phyloP scores from a whole-genome alignment of 2,329 filamentous ascomycete species.

The Phaeosphaeriaceae sp. region DNA sequence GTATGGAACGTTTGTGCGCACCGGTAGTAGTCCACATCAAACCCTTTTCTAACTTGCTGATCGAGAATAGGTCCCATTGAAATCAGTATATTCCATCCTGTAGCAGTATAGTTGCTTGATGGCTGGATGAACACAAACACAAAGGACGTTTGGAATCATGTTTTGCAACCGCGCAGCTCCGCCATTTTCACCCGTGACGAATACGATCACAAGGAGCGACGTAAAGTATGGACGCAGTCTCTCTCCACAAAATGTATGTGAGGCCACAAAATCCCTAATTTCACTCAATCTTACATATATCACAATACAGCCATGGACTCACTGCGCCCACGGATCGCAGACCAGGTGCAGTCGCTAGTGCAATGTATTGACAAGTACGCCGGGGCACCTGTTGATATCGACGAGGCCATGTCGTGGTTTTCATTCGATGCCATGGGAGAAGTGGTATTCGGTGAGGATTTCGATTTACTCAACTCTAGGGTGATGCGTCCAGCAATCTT shows the following conservation, averaged over 20 bases:
- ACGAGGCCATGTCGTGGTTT: conserved; percentile 22
- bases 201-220: conserved; percentile 8
- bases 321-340: conserved; percentile 2
- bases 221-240: conserved; percentile 13
- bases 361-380: conserved; percentile 1
- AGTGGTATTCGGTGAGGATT: conserved; percentile 16
- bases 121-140: conserved; percentile 11
- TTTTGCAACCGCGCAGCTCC: conserved; percentile 13
- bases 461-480: conserved; percentile 8
- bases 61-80: conserved; percentile 15
- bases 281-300: not conserved
- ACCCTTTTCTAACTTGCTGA: conserved; percentile 1
- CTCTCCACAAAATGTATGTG: not conserved
- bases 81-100: conserved; percentile 15
- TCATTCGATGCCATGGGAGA: conserved; percentile 23
- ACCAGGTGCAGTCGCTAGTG: not conserved
- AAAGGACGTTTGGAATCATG: conserved; percentile 17
- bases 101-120: conserved; percentile 11
- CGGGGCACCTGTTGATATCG: conserved; percentile 9
- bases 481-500: conserved; percentile 1
- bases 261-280: not conserved
- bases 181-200: conserved; percentile 12
- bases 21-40: conserved; percentile 15
- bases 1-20: conserved; percentile 39
- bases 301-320: not conserved